Conservation (phyloP, 1,284 basidiomycete genomes). For the Cystobasidium pallidum region DNA sequence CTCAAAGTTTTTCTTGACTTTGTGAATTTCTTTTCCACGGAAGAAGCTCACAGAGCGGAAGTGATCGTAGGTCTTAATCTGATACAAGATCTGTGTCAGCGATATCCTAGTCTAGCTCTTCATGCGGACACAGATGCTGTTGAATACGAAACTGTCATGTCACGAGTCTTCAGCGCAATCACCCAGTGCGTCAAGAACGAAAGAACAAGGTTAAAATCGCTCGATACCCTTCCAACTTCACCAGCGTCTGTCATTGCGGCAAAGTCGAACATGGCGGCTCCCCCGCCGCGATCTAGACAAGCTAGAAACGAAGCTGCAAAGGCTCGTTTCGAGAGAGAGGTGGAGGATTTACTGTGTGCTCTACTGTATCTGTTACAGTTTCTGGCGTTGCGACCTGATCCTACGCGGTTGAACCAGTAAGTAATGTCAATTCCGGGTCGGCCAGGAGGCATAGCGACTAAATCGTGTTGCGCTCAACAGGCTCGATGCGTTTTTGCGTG, state of each 20-base stretch:
- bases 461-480: background rate
- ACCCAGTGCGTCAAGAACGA: background rate
- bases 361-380: conserved; percentile 1
- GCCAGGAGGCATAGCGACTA: background rate
- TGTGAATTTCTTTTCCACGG: background rate
- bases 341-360: background rate
- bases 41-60: background rate
- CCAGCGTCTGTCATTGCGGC: background rate
- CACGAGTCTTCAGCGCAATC: background rate
- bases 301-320: conserved; percentile 21
- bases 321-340: conserved; percentile 6
- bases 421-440: background rate
- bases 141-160: background rate
- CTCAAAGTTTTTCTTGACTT: conserved; percentile 11
- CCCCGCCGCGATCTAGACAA: background rate
- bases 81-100: conserved; percentile 22
- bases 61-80: conserved; percentile 19
- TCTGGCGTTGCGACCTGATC: conserved; percentile 10
- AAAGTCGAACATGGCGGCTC: background rate
- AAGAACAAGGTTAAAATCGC: background rate
- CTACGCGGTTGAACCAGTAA: conserved; percentile 12
- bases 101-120: conserved; percentile 5
- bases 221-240: background rate
- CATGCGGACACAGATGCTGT: background rate
- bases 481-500: conserved; percentile 27